A percentile compares a stretch with the other conserved stretches of the same genome.
Conservation (phyloP, 495 filamentous ascomycete genomes). For the Viridothelium virens region DNA sequence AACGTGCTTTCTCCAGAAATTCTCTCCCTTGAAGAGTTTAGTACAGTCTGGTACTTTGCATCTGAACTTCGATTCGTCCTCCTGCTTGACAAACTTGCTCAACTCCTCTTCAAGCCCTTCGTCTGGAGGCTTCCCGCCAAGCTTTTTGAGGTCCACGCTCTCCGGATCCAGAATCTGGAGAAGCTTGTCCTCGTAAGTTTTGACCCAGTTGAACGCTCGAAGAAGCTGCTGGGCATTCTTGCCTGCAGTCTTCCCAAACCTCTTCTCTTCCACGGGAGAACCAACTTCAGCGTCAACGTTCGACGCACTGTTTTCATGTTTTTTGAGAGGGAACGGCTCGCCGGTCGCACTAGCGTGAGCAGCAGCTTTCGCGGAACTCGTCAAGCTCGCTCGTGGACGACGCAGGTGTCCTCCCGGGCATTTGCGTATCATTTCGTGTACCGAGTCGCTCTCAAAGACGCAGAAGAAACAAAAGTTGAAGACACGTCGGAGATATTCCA, state of each 20-base stretch:
- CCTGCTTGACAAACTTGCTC: constrained; percentile 82
- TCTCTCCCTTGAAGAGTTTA: constrained; percentile 93
- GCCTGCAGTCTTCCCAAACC: constrained; percentile 48
- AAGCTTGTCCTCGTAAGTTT: constrained; percentile 95
- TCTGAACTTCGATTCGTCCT: constrained; percentile 90
- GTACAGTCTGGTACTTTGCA: constrained; percentile 94
- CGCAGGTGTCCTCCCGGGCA: constrained; percentile 95
- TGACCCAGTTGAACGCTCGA: constrained; percentile 98
- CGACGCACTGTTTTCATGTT: constrained; percentile 41
- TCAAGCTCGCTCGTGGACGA: constrained; percentile 75
- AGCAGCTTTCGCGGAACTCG: constrained; percentile 71
- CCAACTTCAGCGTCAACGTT: constrained; percentile 46
- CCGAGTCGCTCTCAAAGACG: constrained; percentile 94
- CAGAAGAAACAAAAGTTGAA: constrained; percentile 99
- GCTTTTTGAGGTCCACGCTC: constrained; percentile 71
- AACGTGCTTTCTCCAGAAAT: constrained; percentile 96
- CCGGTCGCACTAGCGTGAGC: constrained; percentile 73
- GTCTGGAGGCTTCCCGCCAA: constrained; percentile 80
- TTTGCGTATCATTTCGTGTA: constrained; percentile 91
- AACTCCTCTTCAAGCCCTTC: constrained; percentile 84
- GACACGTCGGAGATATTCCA: constrained; percentile 92
- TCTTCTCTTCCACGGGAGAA: constrained; percentile 55
- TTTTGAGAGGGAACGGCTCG: constrained; percentile 72
- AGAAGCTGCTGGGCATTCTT: constrained; percentile 87
- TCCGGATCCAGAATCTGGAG: constrained; percentile 86